Conservation (phyloP, 805 yeast genomes). For the Sugiyamaella boreocaroliniensis region DNA sequence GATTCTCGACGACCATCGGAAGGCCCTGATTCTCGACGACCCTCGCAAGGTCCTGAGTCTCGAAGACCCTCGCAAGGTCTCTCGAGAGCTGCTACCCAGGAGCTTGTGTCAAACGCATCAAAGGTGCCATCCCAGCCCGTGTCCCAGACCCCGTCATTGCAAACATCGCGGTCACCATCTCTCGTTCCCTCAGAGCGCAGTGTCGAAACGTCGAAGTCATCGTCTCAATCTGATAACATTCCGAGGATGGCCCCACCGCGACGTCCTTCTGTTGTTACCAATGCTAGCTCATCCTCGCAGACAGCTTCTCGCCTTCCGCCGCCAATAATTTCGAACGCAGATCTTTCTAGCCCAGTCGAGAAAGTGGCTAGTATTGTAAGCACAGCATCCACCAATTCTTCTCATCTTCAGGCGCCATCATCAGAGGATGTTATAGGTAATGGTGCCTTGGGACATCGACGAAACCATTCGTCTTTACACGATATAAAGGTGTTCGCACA, state of each 20-base stretch:
- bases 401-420: background rate
- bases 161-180: background rate
- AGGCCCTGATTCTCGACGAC: no score
- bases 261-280: background rate
- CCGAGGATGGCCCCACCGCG: no score
- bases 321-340: background rate
- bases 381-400: background rate
- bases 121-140: no score
- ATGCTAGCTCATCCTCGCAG: background rate
- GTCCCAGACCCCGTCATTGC: no score
- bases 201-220: background rate
- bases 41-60: background rate
- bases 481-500: constrained; percentile 11
- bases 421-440: background rate
- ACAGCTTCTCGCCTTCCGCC: background rate
- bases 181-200: background rate
- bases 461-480: constrained; percentile 9
- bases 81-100: no score
- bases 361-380: background rate
- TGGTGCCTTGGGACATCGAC: constrained; percentile 1
- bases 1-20: constrained; percentile 4
- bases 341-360: background rate
- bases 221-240: no score
- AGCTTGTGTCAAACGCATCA: no score
- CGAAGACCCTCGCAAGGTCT: background rate